Evolutionary conservation across 768 basidiomycete genomes (phyloP).

Genomic region (Ramaria sp.): DNA sequence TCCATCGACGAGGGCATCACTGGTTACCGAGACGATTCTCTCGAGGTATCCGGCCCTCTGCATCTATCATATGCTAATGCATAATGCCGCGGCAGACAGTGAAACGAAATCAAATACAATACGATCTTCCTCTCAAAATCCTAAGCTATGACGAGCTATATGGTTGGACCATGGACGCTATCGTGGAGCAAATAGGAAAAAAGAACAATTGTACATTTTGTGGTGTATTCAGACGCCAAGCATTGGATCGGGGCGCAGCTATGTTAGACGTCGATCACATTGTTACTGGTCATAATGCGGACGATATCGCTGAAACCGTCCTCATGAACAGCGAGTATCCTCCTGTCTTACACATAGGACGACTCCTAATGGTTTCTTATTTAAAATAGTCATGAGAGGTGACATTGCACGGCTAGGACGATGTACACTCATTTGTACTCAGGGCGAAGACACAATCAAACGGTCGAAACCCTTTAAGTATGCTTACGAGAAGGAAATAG

Average conservation of each 20-base stretch:
- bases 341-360: not conserved
- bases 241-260: slow-evolving; percentile 88
- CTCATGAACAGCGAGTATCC: slow-evolving; percentile 86
- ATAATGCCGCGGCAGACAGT: slow-evolving; percentile 58
- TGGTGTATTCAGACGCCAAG: slow-evolving; percentile 94
- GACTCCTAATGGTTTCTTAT: not conserved
- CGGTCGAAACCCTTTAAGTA: slow-evolving; percentile 99
- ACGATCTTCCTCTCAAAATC: slow-evolving; percentile 91
- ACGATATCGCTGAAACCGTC: slow-evolving; percentile 98
- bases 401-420: slow-evolving; percentile 91
- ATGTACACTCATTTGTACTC: slow-evolving; percentile 90
- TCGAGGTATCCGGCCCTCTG: slow-evolving; percentile 44
- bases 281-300: slow-evolving; percentile 97
- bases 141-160: slow-evolving; percentile 93
- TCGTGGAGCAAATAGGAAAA: slow-evolving; percentile 88
- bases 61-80: not conserved
- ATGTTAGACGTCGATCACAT: slow-evolving; percentile 90
- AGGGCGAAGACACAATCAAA: slow-evolving; percentile 93
- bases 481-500: slow-evolving; percentile 98
- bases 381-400: slow-evolving; percentile 78
- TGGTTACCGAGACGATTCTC: slow-evolving; percentile 93
- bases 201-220: slow-evolving; percentile 99
- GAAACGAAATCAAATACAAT: slow-evolving; percentile 93
- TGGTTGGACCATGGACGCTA: slow-evolving; percentile 98
- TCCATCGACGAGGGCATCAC: slow-evolving; percentile 99